phyloP scores from a whole-genome alignment of 129 eudicot genomes.

The Solidago caesia region DNA sequence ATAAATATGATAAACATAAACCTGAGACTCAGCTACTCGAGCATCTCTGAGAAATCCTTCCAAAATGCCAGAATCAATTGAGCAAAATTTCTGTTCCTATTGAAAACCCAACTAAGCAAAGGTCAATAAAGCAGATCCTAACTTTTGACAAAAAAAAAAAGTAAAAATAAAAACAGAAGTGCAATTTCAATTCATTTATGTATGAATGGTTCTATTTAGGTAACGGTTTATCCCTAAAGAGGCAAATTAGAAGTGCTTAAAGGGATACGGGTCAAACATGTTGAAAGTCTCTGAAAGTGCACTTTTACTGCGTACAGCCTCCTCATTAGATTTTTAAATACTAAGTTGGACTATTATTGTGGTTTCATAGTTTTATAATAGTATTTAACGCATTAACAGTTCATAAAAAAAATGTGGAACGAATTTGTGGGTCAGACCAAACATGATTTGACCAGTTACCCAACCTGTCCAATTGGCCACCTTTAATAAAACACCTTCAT shows the following conservation, averaged over 20 bases:
- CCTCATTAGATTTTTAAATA: background rate
- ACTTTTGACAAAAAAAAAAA: background rate
- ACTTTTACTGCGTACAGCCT: background rate
- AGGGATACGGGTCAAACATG: background rate
- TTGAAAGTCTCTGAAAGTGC: background rate
- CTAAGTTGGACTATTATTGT: background rate
- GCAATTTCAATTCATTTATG: background rate
- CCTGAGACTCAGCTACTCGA: conserved; percentile 51
- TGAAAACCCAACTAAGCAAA: conserved; percentile 4
- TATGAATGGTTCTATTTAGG: background rate
- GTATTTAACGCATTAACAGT: background rate
- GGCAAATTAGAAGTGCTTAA: background rate
- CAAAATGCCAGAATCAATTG: conserved; percentile 77
- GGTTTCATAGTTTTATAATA: background rate
- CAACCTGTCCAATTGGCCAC: background rate
- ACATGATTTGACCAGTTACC: background rate
- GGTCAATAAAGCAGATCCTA: conserved; percentile 4
- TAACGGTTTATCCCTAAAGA: background rate
- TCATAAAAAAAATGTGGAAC: background rate
- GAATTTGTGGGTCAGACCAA: background rate
- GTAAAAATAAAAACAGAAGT: background rate
- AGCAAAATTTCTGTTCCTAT: conserved; percentile 52
- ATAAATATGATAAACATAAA: conserved; percentile 18
- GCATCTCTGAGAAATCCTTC: conserved; percentile 66
- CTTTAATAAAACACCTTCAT: background rate